Conservation (phyloP, 805 yeast species). For the Ogataea pignaliae region DNA sequence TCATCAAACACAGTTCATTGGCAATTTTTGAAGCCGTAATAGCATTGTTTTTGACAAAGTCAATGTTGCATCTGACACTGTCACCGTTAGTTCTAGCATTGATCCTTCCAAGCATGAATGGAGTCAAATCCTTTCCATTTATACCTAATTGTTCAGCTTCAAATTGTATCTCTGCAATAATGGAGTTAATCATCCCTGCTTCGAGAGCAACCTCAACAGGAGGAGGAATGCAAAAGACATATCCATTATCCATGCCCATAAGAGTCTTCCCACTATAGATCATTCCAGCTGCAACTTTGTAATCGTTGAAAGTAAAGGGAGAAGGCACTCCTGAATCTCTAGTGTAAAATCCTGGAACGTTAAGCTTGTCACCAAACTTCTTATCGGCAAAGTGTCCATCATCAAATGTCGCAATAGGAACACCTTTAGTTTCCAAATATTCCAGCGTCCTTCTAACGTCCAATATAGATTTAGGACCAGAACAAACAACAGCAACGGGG, state of each 20-base stretch:
- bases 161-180: constrained; percentile 54
- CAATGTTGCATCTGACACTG: constrained; percentile 66
- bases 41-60: constrained; percentile 77
- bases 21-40: constrained; percentile 66
- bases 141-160: constrained; percentile 53
- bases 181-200: constrained; percentile 42
- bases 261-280: constrained; percentile 42
- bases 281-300: constrained; percentile 58
- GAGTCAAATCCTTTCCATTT: constrained; percentile 73
- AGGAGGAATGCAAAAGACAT: constrained; percentile 78
- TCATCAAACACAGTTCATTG: constrained; percentile 37
- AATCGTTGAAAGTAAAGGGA: constrained; percentile 56
- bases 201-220: constrained; percentile 60
- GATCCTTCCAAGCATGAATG: constrained; percentile 63
- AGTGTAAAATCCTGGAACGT: constrained; percentile 78
- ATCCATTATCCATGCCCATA: constrained; percentile 61
- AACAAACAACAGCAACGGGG: constrained; percentile 85
- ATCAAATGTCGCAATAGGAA: constrained; percentile 64
- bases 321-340: constrained; percentile 70
- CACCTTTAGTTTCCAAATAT: constrained; percentile 87
- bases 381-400: constrained; percentile 34
- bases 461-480: constrained; percentile 84
- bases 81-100: constrained; percentile 65
- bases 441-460: constrained; percentile 82
- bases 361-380: constrained; percentile 29